Conservation (phyloP, 495 filamentous ascomycete genomes). For the Lichina pygmaea region DNA sequence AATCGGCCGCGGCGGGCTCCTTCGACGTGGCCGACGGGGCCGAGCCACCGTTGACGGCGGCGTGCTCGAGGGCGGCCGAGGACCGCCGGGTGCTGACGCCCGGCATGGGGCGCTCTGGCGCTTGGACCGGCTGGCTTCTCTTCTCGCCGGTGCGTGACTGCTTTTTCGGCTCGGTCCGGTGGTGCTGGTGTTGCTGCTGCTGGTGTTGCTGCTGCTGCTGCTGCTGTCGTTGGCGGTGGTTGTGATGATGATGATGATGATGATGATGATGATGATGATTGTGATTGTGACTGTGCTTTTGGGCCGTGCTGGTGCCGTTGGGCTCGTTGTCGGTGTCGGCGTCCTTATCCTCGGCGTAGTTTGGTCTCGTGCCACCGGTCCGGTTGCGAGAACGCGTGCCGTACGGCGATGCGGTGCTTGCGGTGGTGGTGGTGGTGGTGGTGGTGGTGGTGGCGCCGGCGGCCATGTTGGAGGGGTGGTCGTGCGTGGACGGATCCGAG, state of each 20-base stretch:
- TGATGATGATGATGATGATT: not conserved
- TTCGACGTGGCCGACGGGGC: slow-evolving; percentile 11
- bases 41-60: slow-evolving; percentile 3
- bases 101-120: slow-evolving; percentile 1
- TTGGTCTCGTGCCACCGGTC: slow-evolving; percentile 50
- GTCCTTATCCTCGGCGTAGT: slow-evolving; percentile 94
- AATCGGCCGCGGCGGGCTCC: slow-evolving; percentile 27
- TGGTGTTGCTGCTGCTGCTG: not conserved
- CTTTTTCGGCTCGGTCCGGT: not conserved
- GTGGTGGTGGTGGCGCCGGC: not conserved
- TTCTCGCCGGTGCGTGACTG: not conserved
- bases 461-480: not conserved
- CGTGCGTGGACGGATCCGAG: too few relatives aligned
- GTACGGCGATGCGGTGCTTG: slow-evolving; percentile 34
- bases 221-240: not conserved
- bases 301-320: not conserved
- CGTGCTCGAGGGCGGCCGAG: slow-evolving; percentile 13
- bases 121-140: not conserved
- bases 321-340: slow-evolving; percentile 54
- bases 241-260: not conserved
- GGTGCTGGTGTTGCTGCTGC: not conserved
- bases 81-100: slow-evolving; percentile 17
- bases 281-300: not conserved
- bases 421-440: not conserved
- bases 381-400: slow-evolving; percentile 89